phyloP scores from a whole-genome alignment of 306 rosid genomes.

The Prunus campanulata region DNA sequence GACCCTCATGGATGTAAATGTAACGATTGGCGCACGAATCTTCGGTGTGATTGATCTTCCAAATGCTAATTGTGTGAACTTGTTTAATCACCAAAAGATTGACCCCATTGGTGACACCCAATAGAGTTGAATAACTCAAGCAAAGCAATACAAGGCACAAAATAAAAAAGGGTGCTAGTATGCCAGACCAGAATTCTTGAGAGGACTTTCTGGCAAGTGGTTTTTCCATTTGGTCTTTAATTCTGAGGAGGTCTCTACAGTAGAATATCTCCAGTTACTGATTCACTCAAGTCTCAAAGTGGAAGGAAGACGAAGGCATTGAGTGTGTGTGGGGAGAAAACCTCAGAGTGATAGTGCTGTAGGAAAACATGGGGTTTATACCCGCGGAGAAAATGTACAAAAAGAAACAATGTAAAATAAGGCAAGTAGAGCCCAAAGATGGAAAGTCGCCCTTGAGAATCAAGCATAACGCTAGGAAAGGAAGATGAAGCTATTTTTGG shows the following conservation, averaged over 20 bases:
- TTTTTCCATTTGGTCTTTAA: conserved; percentile 36
- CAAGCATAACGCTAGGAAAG: too few species aligned
- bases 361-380: too few species aligned
- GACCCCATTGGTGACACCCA: conserved; percentile 14
- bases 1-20: conserved; percentile 50
- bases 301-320: not conserved
- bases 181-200: conserved; percentile 40
- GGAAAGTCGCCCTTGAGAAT: too few species aligned
- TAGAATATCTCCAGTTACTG: not conserved
- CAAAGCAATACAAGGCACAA: conserved; percentile 32
- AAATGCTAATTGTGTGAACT: too few species aligned
- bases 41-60: not conserved
- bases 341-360: too few species aligned
- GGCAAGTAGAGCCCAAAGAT: too few species aligned
- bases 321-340: too few species aligned
- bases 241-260: not conserved
- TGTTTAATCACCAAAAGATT: too few species aligned
- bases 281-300: not conserved
- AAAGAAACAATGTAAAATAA: too few species aligned
- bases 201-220: conserved; percentile 24
- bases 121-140: conserved; percentile 40
- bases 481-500: too few species aligned
- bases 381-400: too few species aligned
- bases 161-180: conserved; percentile 36
- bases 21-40: conserved; percentile 61